A percentile compares a stretch with the other conserved stretches of the same genome.
Conservation (phyloP, 768 basidiomycete species). For the Leccinum truebloodii region DNA sequence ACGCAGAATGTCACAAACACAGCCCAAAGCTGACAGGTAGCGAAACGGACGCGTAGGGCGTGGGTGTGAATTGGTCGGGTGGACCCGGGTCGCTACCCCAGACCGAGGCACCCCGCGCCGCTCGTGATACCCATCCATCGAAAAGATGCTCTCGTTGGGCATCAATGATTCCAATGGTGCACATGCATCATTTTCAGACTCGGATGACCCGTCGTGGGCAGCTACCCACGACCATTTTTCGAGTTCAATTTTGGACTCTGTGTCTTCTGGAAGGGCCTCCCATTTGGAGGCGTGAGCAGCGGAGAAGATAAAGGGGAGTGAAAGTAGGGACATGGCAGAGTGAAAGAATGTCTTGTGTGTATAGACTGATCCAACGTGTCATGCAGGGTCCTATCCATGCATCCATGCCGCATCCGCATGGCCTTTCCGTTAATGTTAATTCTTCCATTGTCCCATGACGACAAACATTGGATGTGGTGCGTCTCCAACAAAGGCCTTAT, state of each 20-base stretch:
- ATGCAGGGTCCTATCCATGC: background rate
- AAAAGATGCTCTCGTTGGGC: background rate
- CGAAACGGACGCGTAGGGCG: background rate
- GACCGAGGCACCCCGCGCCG: background rate
- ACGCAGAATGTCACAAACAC: background rate
- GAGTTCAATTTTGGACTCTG: background rate
- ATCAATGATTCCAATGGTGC: background rate
- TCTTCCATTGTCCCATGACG: background rate
- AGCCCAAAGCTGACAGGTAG: background rate
- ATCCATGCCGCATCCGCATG: background rate
- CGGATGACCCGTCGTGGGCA: background rate
- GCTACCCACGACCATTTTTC: background rate
- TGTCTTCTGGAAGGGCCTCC: constrained; percentile 18
- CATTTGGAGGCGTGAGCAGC: constrained; percentile 33
- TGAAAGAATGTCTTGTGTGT: background rate
- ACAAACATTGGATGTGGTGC: background rate
- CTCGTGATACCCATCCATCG: background rate
- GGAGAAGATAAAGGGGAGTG: constrained; percentile 32
- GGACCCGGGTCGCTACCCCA: background rate
- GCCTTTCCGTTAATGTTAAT: background rate
- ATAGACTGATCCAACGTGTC: background rate
- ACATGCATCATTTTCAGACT: background rate
- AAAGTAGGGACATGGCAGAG: constrained; percentile 18
- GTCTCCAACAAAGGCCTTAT: background rate
- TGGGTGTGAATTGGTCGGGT: constrained; percentile 3